Conservation (phyloP, 2,329 filamentous ascomycete species). For the Aspergillus clavatus region DNA sequence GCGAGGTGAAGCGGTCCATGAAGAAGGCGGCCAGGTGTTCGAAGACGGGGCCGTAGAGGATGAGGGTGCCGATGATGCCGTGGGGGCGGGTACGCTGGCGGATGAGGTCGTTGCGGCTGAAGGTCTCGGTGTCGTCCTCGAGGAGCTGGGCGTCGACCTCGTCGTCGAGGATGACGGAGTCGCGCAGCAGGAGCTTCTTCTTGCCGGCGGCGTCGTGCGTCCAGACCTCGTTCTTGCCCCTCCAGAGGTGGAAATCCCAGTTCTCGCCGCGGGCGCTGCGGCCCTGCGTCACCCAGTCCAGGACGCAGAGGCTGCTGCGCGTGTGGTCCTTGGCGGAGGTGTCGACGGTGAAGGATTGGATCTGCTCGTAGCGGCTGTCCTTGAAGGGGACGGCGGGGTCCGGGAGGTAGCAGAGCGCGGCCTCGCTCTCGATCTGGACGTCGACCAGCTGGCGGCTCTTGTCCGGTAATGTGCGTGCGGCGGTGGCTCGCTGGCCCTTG, state of each 20-base stretch:
- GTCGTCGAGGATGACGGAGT: slow-evolving; percentile 71
- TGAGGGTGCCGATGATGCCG: slow-evolving; percentile 76
- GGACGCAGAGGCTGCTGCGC: slow-evolving; percentile 62
- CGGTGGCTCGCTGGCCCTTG: slow-evolving; percentile 34
- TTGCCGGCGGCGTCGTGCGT: slow-evolving; percentile 35
- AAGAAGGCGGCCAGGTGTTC: slow-evolving; percentile 66
- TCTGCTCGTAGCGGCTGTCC: slow-evolving; percentile 76
- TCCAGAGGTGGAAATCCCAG: slow-evolving; percentile 78
- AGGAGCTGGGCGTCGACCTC: slow-evolving; percentile 32
- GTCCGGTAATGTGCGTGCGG: slow-evolving; percentile 30
- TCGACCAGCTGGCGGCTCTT: slow-evolving; percentile 48
- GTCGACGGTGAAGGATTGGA: slow-evolving; percentile 67
- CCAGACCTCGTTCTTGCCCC: slow-evolving; percentile 77
- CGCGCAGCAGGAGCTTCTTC: slow-evolving; percentile 69
- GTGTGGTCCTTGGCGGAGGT: slow-evolving; percentile 34
- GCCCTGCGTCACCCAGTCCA: slow-evolving; percentile 94
- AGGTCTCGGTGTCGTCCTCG: slow-evolving; percentile 27
- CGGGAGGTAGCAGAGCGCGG: slow-evolving; percentile 64
- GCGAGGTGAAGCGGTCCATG: slow-evolving; percentile 67
- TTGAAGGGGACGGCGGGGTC: slow-evolving; percentile 92
- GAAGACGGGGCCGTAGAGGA: slow-evolving; percentile 70
- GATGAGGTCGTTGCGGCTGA: slow-evolving; percentile 24
- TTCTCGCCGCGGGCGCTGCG: slow-evolving; percentile 78
- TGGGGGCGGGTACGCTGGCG: slow-evolving; percentile 65
- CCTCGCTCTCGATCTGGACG: slow-evolving; percentile 44